Base-by-base conservation (phyloP, 257 asterid species). In the Dorcoceras hygrometricum region DNA sequence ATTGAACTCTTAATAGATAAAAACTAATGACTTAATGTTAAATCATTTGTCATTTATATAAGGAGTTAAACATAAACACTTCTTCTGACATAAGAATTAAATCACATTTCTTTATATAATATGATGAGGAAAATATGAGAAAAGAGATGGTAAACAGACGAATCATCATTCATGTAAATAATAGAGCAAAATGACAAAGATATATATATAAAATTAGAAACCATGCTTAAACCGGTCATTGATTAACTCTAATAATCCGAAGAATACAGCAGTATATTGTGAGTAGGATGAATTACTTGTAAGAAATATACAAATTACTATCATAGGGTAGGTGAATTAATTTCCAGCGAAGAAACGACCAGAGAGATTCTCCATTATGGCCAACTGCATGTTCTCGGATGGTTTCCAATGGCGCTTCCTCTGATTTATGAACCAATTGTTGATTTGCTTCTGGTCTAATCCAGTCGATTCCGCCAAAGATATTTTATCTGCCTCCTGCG, bases 391-490 rank as follows among this genome's bases (percentile, higher is more conserved):
- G 57, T 86, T 82, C 78, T 92, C 98, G 23, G 96, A 87, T 18
- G 98, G 96, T 39, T 84, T 93, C 98, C 98, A 93, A 61, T 93
- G 96, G 46, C 98, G 70, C 77, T 93, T 93, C 84, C 98, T 82
- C 65, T 93, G 98, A 71, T 92, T 92, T 51, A 92, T 89, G 80
- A 92, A 92, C 98, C 98, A 92, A 63, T 92, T 92, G 83, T 86
- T 92, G 27, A 92, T 92, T 81, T 92, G 98, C 76, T 89, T 92
- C 78, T 86, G 97, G 64, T 92, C 96, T 6, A 93, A 82, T 61
- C 96, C 96, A 26, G 98, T 90, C 56, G 78, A 63, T 66, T 86
- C 97, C 0, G 97, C 98, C 67, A 93, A 67, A 8, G 81, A 76
- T 0, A 73, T 73, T 58, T 89, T 93, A 81, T 93, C 98, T 1